Base-by-base conservation (phyloP, 305 asterid genomes). In the Euphrasia arctica region DNA sequence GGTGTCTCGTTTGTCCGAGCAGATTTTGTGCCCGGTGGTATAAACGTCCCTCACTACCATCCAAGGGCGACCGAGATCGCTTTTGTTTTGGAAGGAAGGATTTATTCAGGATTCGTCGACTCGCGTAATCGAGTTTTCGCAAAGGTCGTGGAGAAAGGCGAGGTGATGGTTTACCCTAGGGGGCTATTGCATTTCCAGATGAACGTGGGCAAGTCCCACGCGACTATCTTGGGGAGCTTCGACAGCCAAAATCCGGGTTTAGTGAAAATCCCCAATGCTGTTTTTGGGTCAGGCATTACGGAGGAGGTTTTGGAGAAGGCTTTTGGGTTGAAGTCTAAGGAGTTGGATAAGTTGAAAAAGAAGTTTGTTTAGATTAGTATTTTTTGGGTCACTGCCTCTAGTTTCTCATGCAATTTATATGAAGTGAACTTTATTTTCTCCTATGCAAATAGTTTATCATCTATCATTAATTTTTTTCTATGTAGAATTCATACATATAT, bases 161-260 rank as follows among this genome's bases (percentile, higher is more conserved):
- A 87, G 42, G 95, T 90, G 0, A 87, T 90, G 94, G 92, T 90
- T 62, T 85, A 87, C 65, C 95, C 97, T 1, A 79, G 63, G 72
- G 97, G 95, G 0, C 36, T 90, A 31, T 31, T 90, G 61, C 97
- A 85, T 58, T 90, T 90, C 41, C 95, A 87, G 82, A 83, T 87
- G 97, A 90, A 87, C 22, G 56, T 87, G 1, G 95, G 89, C 13
- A 67, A 83, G 10, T 70, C 79, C 0, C 71, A 61, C 0, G 95
- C 95, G 0, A 74, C 95, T 2, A 82, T 87, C 54, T 2, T 90
- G 8, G 95, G 95, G 55, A 87, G 87, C 60, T 87, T 87, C 29
- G 78, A 85, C 32, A 83, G 95, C 77, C 89, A 90, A 64, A 90
- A 90, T 74, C 95, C 97, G 0, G 97, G 97, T 9, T 63, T 60